Conservation (phyloP, 805 yeast genomes). For the Metschnikowia baotianmanensis region DNA sequence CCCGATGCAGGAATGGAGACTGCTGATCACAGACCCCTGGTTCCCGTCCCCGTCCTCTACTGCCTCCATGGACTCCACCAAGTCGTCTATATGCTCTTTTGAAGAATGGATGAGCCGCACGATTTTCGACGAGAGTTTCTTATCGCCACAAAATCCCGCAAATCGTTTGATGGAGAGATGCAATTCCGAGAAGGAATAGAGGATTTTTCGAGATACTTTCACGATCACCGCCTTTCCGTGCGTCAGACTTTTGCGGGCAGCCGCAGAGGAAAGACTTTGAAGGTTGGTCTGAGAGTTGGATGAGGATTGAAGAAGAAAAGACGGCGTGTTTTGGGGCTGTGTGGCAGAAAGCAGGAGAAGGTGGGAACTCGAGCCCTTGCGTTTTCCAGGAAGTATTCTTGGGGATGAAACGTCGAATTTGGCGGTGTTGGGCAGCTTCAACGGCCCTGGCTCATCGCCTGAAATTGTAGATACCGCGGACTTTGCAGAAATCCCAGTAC, state of each 20-base stretch:
- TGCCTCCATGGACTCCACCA: constrained; percentile 56
- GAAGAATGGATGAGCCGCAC: constrained; percentile 50
- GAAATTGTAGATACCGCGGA: too few relatives aligned
- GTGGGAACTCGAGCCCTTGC: too few relatives aligned
- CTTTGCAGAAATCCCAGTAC: too few relatives aligned
- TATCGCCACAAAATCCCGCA: constrained; percentile 57
- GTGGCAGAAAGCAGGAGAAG: too few relatives aligned
- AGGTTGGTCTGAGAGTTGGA: not conserved
- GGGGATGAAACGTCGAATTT: too few relatives aligned
- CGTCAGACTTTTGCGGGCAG: not conserved
- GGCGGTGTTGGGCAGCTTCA: too few relatives aligned
- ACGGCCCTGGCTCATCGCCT: too few relatives aligned
- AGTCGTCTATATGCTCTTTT: constrained; percentile 52
- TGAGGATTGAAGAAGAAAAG: too few relatives aligned
- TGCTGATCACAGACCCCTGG: constrained; percentile 28
- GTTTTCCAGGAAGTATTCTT: too few relatives aligned
- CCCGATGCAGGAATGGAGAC: constrained; percentile 35
- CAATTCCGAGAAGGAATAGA: constrained; percentile 62
- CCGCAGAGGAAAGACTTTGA: not conserved
- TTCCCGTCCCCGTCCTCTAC: constrained; percentile 36
- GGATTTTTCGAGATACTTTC: constrained; percentile 56
- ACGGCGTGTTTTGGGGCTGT: too few relatives aligned
- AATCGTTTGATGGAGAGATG: constrained; percentile 58
- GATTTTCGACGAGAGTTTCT: constrained; percentile 51
- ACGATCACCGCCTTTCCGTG: constrained; percentile 20